Evolutionary conservation across 768 basidiomycete genomes (phyloP), one percentile per base, ranked within the genome.

Genomic region (Coprinellus micaceus): DNA sequence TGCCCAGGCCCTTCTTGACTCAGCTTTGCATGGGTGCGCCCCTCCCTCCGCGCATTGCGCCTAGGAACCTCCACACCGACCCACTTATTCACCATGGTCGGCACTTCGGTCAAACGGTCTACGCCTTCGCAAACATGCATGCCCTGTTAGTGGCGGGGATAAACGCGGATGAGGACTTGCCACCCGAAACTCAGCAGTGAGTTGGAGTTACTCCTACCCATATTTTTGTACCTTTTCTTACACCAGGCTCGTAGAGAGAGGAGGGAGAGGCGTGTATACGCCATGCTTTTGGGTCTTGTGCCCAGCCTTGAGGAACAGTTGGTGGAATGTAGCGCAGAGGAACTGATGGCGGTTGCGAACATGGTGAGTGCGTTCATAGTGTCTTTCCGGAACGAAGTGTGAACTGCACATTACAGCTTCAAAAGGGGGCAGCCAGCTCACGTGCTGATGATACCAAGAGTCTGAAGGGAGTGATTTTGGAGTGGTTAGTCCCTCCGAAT

Each of bases 61-160:
- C 22, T 25, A 3, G 2, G 12, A 52, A 29, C 25, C 2, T 29
- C 7, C 13, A 37, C 1, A 52, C 3, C 4, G 52, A 53, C 39
- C 52, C 52, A 15, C 26, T 53, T 11, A 19, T 39, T 22, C 52
- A 40, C 22, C 52, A 53, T 43, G 52, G 52, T 10, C 36, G 52
- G 11, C 52, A 53, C 26, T 53, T 53, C 25, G 52, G 52, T 1
- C 25, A 37, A 1, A 53, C 52, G 9, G 40, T 53, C 25, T 28
- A 10, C 19, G 40, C 52, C 5, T 53, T 53, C 24, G 29, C 30
- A 6, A 39, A 43, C 6, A 53, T 53, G 2, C 36, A 43, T 15
- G 36, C 52, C 12, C 52, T 53, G 1, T 24, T 53, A 25, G 21
- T 33, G 2, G 22, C 13, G 2, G 52, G 52, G 2, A 21, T 53